These are phyloP conservation scores for Amanita fuliginea DNA, from an alignment of 768 basidiomycete species.

Conservation along the genomic window DNA sequence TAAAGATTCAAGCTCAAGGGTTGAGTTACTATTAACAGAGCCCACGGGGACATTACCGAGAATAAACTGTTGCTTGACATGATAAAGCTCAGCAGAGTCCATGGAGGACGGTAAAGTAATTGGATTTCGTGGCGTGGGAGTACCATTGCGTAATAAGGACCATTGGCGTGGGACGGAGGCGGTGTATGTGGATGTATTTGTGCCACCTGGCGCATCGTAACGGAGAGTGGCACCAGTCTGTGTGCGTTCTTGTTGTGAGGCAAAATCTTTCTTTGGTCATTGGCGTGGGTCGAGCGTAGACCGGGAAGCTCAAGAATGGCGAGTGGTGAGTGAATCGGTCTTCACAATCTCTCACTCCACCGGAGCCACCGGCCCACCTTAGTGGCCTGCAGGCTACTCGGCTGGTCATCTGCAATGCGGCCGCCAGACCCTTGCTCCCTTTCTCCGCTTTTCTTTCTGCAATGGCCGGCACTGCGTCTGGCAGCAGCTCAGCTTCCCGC, in stretches of 20 bases:
- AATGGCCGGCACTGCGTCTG: not conserved
- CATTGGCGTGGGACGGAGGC: not conserved
- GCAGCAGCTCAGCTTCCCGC: not conserved
- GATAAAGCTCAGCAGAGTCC: slow-evolving; percentile 48
- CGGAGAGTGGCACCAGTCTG: not conserved
- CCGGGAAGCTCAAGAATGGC: not conserved
- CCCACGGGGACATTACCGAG: slow-evolving; percentile 33
- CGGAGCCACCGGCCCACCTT: not conserved
- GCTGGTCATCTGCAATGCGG: not conserved
- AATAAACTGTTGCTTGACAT: slow-evolving; percentile 66
- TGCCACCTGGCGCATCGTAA: not conserved
- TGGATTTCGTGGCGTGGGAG: not conserved
- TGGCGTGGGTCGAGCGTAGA: not conserved
- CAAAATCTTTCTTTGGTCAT: not conserved
- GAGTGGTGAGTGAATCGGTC: not conserved
- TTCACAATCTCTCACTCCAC: not conserved
- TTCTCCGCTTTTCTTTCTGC: not conserved
- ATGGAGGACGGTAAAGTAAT: not conserved
- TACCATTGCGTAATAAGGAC: no score
- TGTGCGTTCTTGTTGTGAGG: not conserved
- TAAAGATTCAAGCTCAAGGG: no score
- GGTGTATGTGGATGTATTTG: not conserved
- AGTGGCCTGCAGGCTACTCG: not conserved
- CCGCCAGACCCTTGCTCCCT: not conserved
- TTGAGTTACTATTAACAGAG: not conserved